Evolutionary conservation across 2,329 filamentous ascomycete species (phyloP).

Genomic region (Neofusicoccum ribis): DNA sequence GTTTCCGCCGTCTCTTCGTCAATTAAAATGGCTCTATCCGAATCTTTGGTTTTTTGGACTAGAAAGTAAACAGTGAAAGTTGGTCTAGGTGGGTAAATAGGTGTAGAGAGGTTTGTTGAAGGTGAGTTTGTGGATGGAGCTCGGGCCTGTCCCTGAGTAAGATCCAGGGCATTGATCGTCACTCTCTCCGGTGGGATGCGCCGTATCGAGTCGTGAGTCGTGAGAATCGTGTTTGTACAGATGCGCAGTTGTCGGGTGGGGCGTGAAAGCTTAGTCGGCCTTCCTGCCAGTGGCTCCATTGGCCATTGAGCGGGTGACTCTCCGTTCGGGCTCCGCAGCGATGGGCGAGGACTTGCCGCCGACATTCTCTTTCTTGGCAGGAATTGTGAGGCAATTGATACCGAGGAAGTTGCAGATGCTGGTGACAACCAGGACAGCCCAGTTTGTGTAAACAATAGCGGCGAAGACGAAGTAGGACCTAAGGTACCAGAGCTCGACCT

Average conservation of each 20-base stretch:
- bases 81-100: background rate
- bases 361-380: conserved; percentile 36
- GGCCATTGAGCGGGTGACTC: conserved; percentile 15
- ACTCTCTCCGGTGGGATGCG: background rate
- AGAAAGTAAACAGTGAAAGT: no score
- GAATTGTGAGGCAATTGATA: conserved; percentile 92
- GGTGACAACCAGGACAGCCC: conserved; percentile 87
- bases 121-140: background rate
- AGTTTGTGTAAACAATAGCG: conserved; percentile 82
- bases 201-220: background rate
- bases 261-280: background rate
- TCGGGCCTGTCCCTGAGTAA: background rate
- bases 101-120: background rate
- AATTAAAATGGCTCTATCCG: conserved; percentile 19
- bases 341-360: background rate
- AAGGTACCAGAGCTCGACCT: conserved; percentile 75
- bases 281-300: conserved; percentile 13
- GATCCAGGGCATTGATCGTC: background rate
- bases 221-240: background rate
- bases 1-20: conserved; percentile 19
- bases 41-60: background rate
- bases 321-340: conserved; percentile 1
- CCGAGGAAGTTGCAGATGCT: conserved; percentile 89
- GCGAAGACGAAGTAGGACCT: conserved; percentile 82
- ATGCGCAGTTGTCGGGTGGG: background rate